These are phyloP conservation scores for Butyriboletus loyo DNA, from an alignment of 768 basidiomycete genomes.

Conservation along the genomic window DNA sequence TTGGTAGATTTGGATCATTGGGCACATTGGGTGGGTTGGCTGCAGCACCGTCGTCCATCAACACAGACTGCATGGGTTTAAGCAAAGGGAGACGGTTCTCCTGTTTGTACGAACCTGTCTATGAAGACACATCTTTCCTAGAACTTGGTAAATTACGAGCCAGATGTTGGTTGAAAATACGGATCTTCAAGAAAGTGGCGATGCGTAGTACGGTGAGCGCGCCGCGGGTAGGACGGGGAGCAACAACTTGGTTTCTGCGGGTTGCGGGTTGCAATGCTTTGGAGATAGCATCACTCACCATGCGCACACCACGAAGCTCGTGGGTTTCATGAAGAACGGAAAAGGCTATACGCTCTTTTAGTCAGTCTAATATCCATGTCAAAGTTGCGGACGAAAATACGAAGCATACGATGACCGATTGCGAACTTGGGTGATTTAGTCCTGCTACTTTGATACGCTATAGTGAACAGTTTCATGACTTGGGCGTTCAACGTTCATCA, in stretches of 20 bases:
- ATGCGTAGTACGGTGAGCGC: not conserved
- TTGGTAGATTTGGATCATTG: conserved; percentile 10
- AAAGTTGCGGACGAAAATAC: not conserved
- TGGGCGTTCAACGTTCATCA: too few species aligned
- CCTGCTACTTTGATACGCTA: not conserved
- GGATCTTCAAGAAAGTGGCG: not conserved
- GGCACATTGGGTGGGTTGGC: not conserved
- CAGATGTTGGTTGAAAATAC: not conserved
- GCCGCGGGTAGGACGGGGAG: not conserved
- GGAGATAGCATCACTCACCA: conserved; percentile 6
- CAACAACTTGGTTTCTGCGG: not conserved
- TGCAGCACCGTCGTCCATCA: not conserved
- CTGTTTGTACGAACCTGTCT: conserved; percentile 14
- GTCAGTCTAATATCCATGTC: not conserved
- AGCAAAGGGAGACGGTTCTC: not conserved
- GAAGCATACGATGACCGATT: too few species aligned
- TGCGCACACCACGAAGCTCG: conserved; percentile 9
- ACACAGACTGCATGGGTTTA: conserved; percentile 7
- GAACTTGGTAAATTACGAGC: not conserved
- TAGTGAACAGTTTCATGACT: too few species aligned
- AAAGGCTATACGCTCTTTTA: not conserved
- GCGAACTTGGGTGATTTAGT: too few species aligned
- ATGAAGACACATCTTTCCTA: conserved; percentile 14
- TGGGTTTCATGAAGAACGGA: conserved; percentile 3
- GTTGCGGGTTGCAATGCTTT: conserved; percentile 7